Percentiles rank a stretch among this genome's conserved stretches.
Conservation (phyloP, 345 rosid genomes). For the Camelina laxa region DNA sequence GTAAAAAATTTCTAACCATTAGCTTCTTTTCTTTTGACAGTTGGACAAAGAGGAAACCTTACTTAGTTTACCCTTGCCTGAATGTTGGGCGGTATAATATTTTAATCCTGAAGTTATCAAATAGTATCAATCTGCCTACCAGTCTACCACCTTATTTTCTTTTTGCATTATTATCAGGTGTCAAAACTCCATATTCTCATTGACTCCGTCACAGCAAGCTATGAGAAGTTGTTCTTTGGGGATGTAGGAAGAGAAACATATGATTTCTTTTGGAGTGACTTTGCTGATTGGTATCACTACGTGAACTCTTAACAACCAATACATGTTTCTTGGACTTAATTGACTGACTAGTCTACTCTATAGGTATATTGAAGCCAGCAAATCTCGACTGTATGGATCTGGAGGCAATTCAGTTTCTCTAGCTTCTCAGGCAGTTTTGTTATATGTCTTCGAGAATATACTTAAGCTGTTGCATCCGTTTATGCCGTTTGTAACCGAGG, state of each 20-base stretch:
- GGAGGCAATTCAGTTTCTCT: constrained; percentile 57
- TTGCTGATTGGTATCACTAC: constrained; percentile 83
- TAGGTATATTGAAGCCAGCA: constrained; percentile 98
- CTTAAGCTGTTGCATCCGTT: constrained; percentile 93
- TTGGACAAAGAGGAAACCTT: constrained; percentile 69
- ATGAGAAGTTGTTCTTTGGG: constrained; percentile 87
- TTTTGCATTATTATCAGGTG: constrained; percentile 55
- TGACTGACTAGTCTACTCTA: constrained; percentile 33
- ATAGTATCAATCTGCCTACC: background rate
- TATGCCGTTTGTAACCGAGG: constrained; percentile 97
- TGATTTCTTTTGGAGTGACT: constrained; percentile 98
- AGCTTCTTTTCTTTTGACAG: constrained; percentile 47
- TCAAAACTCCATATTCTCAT: constrained; percentile 90
- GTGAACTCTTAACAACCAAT: constrained; percentile 19
- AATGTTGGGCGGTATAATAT: constrained; percentile 89
- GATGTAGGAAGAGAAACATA: constrained; percentile 93
- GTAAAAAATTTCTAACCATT: background rate
- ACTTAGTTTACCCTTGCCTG: constrained; percentile 73
- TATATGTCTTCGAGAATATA: constrained; percentile 83
- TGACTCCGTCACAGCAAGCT: constrained; percentile 79
- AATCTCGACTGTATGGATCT: constrained; percentile 75
- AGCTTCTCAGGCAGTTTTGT: constrained; percentile 79
- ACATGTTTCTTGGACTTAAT: constrained; percentile 17
- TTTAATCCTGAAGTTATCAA: constrained; percentile 14
- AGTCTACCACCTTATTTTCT: constrained; percentile 21